Base-by-base conservation (phyloP, 768 basidiomycete genomes). In the Boletus vermiculosoides region DNA sequence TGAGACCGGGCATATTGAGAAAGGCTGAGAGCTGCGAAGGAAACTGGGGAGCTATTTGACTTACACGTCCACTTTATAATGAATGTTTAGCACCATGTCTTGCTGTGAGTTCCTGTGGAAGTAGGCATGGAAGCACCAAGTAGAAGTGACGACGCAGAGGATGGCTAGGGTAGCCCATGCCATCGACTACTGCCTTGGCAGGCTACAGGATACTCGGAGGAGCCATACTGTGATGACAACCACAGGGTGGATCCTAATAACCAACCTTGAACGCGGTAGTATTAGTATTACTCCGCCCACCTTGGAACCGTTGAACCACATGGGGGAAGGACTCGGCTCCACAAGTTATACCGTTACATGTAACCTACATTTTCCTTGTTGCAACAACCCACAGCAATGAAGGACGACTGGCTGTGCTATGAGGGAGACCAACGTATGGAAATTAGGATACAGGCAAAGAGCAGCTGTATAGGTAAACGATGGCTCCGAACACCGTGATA, bases 1-100 rank as follows among this genome's bases (percentile, higher is more conserved):
- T 69, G 45, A 67, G 70, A 41, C 72, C 74, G 16, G 76, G 72
- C 75, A 69, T 67, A 4, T 8, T 44, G 50, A 18, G 16, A n/a
- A 39, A 42, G 20, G 23, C 34, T 45, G 53, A 41, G 33, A 55
- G n/a, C 30, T 52, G 40, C 33, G 42, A 50, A 45, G 31, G 12
- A 50, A 49, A 37, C 37, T 55, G 25, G 16, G 23, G 25, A 39
- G 28, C 23, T 4, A 12, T 28, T 31, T 18, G 6, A 9, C 31
- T 25, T 46, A 33, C 10, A 16, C 5, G n/a, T 1, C 16, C n/a
- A 15, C 30, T 18, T 56, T 67, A 66, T 66, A 53, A 16, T n/a
- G 45, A 9, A 22, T 18, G 6, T 3, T 12, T 30, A 47, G 22
- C 4, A 8, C n/a, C 25, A 37, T 44, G 25, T 5, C 5, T 48